phyloP scores from a whole-genome alignment of 129 eudicot species.

The Flaveria sonorensis region DNA sequence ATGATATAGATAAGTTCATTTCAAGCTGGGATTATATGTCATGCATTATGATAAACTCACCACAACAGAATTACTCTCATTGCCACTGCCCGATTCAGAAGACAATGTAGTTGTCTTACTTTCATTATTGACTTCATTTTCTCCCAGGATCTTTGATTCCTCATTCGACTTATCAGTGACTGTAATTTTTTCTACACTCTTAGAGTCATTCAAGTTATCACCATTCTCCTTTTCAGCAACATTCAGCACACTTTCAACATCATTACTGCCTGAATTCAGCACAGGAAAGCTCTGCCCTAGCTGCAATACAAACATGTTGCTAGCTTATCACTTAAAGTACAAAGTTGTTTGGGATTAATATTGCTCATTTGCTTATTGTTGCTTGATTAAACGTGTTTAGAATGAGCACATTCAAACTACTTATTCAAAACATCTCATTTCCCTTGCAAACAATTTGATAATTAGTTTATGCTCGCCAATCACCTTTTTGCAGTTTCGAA shows the following conservation, averaged over 20 bases:
- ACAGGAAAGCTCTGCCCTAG: background rate
- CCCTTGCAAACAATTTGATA: too few relatives aligned
- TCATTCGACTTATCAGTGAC: background rate
- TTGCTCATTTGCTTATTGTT: background rate
- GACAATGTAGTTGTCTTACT: background rate
- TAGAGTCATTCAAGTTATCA: background rate
- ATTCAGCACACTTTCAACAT: background rate
- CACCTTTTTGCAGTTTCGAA: background rate
- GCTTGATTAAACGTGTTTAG: too few relatives aligned
- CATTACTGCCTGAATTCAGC: background rate
- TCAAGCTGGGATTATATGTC: background rate
- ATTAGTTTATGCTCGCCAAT: too few relatives aligned
- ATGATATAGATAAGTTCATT: background rate
- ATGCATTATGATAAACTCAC: background rate
- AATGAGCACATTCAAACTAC: too few relatives aligned
- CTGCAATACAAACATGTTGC: slow-evolving; percentile 15
- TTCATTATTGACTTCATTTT: background rate
- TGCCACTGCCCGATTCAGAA: too few relatives aligned
- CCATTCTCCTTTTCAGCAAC: slow-evolving; percentile 11
- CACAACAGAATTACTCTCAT: background rate
- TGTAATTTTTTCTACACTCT: too few relatives aligned
- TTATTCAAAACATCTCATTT: too few relatives aligned
- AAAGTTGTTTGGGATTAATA: background rate
- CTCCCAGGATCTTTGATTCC: background rate
- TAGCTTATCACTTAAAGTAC: background rate